Evolutionary conservation across 139 green algal species (phyloP).

Genomic region (Chloropicon primus): DNA sequence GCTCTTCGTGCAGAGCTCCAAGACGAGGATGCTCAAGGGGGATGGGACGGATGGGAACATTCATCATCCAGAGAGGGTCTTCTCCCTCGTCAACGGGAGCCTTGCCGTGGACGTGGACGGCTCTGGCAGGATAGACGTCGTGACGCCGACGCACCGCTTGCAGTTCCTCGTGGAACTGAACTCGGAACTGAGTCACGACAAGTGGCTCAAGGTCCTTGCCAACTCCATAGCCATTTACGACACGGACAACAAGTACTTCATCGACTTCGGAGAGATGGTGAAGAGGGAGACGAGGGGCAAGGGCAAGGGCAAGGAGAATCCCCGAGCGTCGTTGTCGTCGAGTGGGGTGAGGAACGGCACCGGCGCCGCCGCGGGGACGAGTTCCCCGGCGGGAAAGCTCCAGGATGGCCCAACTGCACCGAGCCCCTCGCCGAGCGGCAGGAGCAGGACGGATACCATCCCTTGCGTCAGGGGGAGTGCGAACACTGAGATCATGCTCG

Average conservation of each 20-base stretch:
- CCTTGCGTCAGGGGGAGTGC: neutral
- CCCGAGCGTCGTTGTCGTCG: neutral
- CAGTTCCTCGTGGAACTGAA: neutral
- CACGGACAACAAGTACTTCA: neutral
- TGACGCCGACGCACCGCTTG: neutral
- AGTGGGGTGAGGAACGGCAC: too few relatives aligned
- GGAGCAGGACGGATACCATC: neutral
- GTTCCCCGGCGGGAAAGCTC: too few relatives aligned
- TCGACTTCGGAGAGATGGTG: neutral
- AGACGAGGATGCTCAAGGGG: neutral
- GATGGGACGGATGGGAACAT: neutral
- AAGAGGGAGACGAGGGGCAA: neutral
- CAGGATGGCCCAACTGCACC: too few relatives aligned
- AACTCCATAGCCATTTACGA: neutral
- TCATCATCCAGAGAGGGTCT: neutral
- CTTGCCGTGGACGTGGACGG: neutral
- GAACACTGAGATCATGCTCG: neutral
- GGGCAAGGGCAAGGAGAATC: neutral
- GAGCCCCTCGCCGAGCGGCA: too few relatives aligned
- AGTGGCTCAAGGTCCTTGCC: neutral
- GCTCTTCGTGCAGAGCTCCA: neutral
- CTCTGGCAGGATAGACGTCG: neutral
- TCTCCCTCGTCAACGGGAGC: neutral
- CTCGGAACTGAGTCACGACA: neutral
- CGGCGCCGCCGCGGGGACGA: too few relatives aligned